These are phyloP conservation scores for Tillandsia leiboldiana DNA, from an alignment of 176 grass and related monocot genomes.

Conservation along the genomic window DNA sequence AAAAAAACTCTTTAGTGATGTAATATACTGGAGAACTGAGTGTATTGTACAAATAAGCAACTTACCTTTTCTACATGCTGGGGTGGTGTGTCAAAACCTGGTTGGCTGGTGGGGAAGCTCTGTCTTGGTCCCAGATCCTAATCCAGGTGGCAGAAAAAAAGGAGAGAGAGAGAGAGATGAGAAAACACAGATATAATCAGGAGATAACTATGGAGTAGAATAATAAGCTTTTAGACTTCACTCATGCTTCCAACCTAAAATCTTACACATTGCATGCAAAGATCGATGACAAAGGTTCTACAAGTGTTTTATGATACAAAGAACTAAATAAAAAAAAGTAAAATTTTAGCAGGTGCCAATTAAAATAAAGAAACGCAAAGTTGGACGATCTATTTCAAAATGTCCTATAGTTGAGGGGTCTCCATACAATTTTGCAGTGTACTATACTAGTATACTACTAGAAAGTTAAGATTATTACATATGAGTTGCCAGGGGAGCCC, in stretches of 20 bases:
- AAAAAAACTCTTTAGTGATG: too few relatives aligned
- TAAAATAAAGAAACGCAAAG: too few relatives aligned
- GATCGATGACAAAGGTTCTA: too few relatives aligned
- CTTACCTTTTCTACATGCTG: conserved; percentile 48
- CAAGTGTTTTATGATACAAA: too few relatives aligned
- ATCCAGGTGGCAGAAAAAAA: background rate
- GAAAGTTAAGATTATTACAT: conserved; percentile 34
- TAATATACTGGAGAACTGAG: background rate
- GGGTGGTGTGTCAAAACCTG: conserved; percentile 19
- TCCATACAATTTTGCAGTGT: background rate
- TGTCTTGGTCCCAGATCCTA: conserved; percentile 4
- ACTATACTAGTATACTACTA: conserved; percentile 2
- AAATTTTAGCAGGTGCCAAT: too few relatives aligned
- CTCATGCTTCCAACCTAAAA: background rate
- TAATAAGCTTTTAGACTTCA: background rate
- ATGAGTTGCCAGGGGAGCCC: conserved; percentile 19
- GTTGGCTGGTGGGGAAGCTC: background rate
- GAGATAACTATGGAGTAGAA: background rate
- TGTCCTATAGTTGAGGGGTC: too few relatives aligned
- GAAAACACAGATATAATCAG: background rate
- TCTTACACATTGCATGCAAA: too few relatives aligned
- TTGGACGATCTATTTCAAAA: too few relatives aligned
- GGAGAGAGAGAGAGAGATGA: background rate
- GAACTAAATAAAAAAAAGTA: too few relatives aligned
- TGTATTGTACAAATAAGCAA: conserved; percentile 11